phyloP scores from a whole-genome alignment of 345 rosid species.

The Erodium maritimum region DNA sequence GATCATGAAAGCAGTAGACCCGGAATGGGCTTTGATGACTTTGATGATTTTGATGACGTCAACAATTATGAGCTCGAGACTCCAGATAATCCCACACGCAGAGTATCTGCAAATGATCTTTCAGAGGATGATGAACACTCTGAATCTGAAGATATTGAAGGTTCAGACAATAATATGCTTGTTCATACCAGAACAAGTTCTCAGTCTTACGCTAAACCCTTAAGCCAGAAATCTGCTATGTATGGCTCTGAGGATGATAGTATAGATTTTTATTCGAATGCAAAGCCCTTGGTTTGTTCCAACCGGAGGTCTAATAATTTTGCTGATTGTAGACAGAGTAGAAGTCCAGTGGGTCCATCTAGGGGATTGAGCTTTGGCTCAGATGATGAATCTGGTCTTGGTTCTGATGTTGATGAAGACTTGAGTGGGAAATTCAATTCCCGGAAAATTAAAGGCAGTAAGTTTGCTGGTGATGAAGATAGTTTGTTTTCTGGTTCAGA shows the following conservation, averaged over 20 bases:
- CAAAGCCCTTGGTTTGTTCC: conserved; percentile 40
- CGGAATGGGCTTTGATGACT: conserved; percentile 76
- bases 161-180: conserved; percentile 11
- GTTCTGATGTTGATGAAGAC: conserved; percentile 50
- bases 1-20: conserved; percentile 21
- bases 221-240: conserved; percentile 19
- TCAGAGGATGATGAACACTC: conserved; percentile 32
- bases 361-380: conserved; percentile 56
- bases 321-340: conserved; percentile 29
- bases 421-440: conserved; percentile 19
- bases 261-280: conserved; percentile 42
- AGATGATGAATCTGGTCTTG: conserved; percentile 43
- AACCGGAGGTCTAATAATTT: conserved; percentile 73
- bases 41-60: conserved; percentile 82
- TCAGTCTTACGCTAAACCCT: conserved; percentile 14
- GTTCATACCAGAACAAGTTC: conserved; percentile 18
- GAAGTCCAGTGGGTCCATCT: conserved; percentile 23
- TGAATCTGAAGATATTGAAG: conserved; percentile 29
- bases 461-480: conserved; percentile 9
- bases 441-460: conserved; percentile 17
- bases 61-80: conserved; percentile 82
- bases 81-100: conserved; percentile 21
- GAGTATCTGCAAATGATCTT: conserved; percentile 24
- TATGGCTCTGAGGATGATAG: conserved; percentile 37
- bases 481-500: conserved; percentile 26